Evolutionary conservation across 108 stramenopile genomes (phyloP).

Genomic region (Nitzschia palea): DNA sequence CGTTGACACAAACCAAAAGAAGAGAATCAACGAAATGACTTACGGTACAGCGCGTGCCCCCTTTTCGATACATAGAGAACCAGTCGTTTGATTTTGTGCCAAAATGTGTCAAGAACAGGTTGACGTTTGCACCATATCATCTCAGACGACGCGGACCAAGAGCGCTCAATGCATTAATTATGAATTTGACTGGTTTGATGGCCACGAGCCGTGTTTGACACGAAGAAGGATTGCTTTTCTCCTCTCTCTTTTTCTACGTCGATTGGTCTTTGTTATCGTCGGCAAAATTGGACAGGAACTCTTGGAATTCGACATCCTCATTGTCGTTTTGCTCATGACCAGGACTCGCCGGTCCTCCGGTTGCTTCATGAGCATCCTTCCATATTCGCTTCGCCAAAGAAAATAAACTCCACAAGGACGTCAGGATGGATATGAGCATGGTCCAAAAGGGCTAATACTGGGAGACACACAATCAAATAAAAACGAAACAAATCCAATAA

Average conservation of each 20-base stretch:
- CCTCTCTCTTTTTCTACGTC: not conserved
- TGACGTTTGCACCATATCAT: no score
- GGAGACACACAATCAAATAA: slow-evolving; percentile 31
- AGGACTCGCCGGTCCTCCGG: not conserved
- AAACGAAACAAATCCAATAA: slow-evolving; percentile 28
- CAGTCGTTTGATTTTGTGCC: no score
- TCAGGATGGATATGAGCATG: slow-evolving; percentile 22
- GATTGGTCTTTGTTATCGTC: slow-evolving; percentile 9
- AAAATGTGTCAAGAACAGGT: no score
- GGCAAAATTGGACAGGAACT: slow-evolving; percentile 33
- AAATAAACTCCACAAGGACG: slow-evolving; percentile 18
- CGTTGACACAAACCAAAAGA: no score
- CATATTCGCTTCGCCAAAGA: slow-evolving; percentile 22
- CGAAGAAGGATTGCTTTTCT: not conserved
- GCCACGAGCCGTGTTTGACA: not conserved
- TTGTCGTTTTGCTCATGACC: not conserved
- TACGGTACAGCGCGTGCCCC: no score
- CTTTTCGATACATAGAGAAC: no score
- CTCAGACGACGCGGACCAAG: no score
- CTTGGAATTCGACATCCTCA: slow-evolving; percentile 32
- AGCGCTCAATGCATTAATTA: no score
- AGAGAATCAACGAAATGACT: no score
- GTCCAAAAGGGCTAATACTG: slow-evolving; percentile 38
- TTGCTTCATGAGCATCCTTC: slow-evolving; percentile 16
- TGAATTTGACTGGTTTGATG: no score